Evolutionary conservation across 441 rosid species (phyloP), one percentile per base, ranked within the genome.

Genomic region (Croton laevigatus): DNA sequence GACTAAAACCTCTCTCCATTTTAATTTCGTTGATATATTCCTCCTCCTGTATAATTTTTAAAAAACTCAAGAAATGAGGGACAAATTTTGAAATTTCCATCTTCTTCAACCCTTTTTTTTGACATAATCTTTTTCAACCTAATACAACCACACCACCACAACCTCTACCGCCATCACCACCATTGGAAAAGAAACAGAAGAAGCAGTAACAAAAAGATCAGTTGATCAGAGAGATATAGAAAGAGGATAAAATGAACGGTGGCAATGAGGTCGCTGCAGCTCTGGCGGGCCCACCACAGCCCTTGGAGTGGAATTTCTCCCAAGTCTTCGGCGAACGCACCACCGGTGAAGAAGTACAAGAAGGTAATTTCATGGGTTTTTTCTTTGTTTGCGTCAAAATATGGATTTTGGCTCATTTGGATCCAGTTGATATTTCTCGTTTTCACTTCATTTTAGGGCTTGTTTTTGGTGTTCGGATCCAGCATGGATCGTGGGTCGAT

Each of bases 281-380:
- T 65, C 73, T 82, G 65, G 77, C 80, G 57, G 86, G 75, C 55
- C 82, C 86, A 71, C 89, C 85, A 61, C 98, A 81, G 75, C 83
- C 89, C 57, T 69, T 82, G 37, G 85, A 82, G 54, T 89, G 95
- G 95, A 86, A 81, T 73, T 82, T 86, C 83, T 89, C 88, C 54
- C 92, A 89, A 80, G 89, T 85, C 55, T 85, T 89, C 84, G 95
- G 95, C 32, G 88, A 89, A 51, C 77, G 87, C 57, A 70, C 78
- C 59, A 80, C 91, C 76, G 86, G 84, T 37, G 91, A 89, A 71
- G 92, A 89, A 62, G 77, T 85, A 40, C 92, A 83, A 76, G 88
- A 86, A 73, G 91, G 95, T 89, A 71, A 52, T 74, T 61, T 38
- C 10, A 55, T 19, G 58, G 32, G 13, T 71, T 51, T 46, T 57